Base-by-base conservation (phyloP, 441 rosid genomes). In the Populus hybrid region DNA sequence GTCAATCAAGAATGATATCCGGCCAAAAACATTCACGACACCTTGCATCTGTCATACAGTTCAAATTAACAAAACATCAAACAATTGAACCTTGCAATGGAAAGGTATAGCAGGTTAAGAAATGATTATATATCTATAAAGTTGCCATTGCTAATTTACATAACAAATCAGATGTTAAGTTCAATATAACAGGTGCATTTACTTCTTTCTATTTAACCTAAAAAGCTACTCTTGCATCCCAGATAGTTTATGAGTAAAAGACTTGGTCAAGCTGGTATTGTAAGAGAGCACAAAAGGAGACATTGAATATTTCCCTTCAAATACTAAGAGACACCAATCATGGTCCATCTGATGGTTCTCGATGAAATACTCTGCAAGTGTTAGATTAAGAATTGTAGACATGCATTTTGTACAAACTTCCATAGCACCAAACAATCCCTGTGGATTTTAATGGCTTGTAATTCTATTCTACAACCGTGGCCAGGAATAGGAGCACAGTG, bases 11-110 rank as follows among this genome's bases (percentile, higher is more conserved):
- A 96, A 86, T 21, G 98, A 88, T 78, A 96, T 81, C 74, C 98
- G 91, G 79, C 99, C 98, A 80, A 92, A 96, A 82, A 88, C 91
- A 81, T 88, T 91, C 76, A 96, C 99, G 79, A 89, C 94, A 28
- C 99, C 98, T 86, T 88, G 92, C 98, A 96, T 91, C 99, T 96
- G 97, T 76, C 78, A 81, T 70, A 66, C 64, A 10, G 12, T 11
- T 50, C 74, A 2, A 69, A 46, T 3, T 14, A 46, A 46, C 57
- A 46, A 46, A 46, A 14, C 57, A 46, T 40, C 70, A 72, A 46
- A 30, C 19, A 10, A 42, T 50, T 57, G 61, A 34, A 46, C 46
- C 34, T 65, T 21, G 21, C 46, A 6, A 50, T 66, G 10, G 34
- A 64, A 64, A 46, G 19, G 57, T 4, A 14, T 3, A 14, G 57